These are phyloP conservation scores for Staphylotrichum tortipilum DNA, from an alignment of 495 filamentous ascomycete genomes.

Conservation along the genomic window DNA sequence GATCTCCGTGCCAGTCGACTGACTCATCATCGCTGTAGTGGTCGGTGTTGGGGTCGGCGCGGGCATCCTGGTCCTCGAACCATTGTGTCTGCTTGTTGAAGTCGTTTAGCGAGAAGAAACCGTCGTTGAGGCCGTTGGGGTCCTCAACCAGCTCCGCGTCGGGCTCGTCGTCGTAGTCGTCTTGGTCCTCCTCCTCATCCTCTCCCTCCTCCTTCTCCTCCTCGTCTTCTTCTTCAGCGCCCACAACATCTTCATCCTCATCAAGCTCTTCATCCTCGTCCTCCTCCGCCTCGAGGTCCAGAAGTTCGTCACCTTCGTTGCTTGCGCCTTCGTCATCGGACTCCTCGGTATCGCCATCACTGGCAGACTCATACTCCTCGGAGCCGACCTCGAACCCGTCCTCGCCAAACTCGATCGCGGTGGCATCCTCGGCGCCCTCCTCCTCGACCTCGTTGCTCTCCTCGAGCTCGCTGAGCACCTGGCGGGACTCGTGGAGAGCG, in stretches of 20 bases:
- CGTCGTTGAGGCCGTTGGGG: slow-evolving; percentile 68
- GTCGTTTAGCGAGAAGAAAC: slow-evolving; percentile 95
- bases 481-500: slow-evolving; percentile 32
- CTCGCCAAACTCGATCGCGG: slow-evolving; percentile 34
- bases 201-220: slow-evolving; percentile 22
- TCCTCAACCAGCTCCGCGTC: slow-evolving; percentile 41
- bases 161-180: slow-evolving; percentile 28
- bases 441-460: slow-evolving; percentile 27
- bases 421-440: slow-evolving; percentile 13
- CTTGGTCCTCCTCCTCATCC: slow-evolving; percentile 23
- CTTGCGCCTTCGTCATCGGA: slow-evolving; percentile 35
- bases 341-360: slow-evolving; percentile 31
- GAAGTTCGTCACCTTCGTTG: slow-evolving; percentile 33
- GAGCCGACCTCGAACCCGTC: slow-evolving; percentile 40
- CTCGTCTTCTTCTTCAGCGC: slow-evolving; percentile 21
- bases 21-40: slow-evolving; percentile 66
- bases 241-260: slow-evolving; percentile 14
- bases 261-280: slow-evolving; percentile 15
- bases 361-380: slow-evolving; percentile 18
- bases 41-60: slow-evolving; percentile 53
- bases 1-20: slow-evolving; percentile 75
- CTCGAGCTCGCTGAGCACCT: slow-evolving; percentile 43
- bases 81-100: slow-evolving; percentile 91
- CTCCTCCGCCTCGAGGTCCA: slow-evolving; percentile 18
- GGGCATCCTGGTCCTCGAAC: slow-evolving; percentile 72